Conservation (phyloP, 2,329 filamentous ascomycete genomes). For the Fusarium sp. region DNA sequence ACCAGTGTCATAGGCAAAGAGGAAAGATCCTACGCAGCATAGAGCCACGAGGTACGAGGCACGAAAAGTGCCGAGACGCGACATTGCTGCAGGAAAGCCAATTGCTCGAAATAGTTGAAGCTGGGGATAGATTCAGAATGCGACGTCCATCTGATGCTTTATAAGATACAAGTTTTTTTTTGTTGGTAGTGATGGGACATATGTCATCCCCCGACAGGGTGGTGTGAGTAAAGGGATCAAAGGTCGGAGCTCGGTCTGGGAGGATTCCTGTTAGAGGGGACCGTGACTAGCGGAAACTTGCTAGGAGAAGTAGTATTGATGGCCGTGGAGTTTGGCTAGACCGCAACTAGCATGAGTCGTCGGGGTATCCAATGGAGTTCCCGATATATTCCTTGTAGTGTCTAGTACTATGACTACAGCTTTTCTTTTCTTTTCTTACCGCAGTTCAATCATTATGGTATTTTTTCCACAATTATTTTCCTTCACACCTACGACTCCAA, state of each 20-base stretch:
- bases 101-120: background rate
- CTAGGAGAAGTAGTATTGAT: background rate
- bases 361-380: background rate
- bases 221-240: slow-evolving; percentile 14
- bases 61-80: slow-evolving; percentile 49
- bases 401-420: background rate
- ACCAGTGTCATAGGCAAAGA: slow-evolving; percentile 56
- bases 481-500: background rate
- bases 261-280: slow-evolving; percentile 27
- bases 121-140: too few species aligned
- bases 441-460: too few species aligned
- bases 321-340: background rate
- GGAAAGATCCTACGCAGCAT: slow-evolving; percentile 52
- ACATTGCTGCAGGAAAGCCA: slow-evolving; percentile 20
- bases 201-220: slow-evolving; percentile 18
- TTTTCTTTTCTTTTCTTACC: too few species aligned
- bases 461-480: background rate
- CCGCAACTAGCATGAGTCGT: background rate
- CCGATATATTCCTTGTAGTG: background rate
- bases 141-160: slow-evolving; percentile 13
- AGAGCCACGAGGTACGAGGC: slow-evolving; percentile 52
- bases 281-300: background rate
- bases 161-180: slow-evolving; percentile 2
- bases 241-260: slow-evolving; percentile 32
- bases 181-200: background rate